These are phyloP conservation scores for Phoenix dactylifera DNA, from an alignment of 176 grass and related monocot species.

Conservation along the genomic window DNA sequence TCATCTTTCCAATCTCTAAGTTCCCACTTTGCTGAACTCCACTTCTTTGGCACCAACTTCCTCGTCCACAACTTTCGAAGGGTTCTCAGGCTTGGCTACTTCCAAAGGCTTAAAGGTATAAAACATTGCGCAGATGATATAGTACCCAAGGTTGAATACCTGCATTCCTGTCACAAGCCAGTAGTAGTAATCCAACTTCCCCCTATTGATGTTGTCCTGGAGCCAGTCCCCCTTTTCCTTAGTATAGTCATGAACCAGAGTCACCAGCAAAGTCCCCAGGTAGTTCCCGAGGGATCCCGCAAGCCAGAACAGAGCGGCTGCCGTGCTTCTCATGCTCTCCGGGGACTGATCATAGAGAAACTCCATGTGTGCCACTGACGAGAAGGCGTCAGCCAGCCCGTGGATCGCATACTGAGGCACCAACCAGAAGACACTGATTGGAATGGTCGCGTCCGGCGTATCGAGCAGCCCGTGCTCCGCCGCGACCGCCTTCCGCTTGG, in stretches of 20 bases:
- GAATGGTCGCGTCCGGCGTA: slow-evolving; percentile 18
- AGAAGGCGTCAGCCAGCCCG: slow-evolving; percentile 61
- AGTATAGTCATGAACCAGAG: slow-evolving; percentile 45
- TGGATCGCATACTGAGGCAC: slow-evolving; percentile 85
- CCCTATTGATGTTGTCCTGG: slow-evolving; percentile 84
- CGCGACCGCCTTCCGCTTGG: slow-evolving; percentile 32
- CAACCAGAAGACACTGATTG: slow-evolving; percentile 77
- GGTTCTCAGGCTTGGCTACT: slow-evolving; percentile 11
- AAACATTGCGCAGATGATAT: slow-evolving; percentile 39
- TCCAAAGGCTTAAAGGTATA: slow-evolving; percentile 80
- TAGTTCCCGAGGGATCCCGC: slow-evolving; percentile 58
- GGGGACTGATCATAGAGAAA: slow-evolving; percentile 84
- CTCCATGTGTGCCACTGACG: slow-evolving; percentile 80
- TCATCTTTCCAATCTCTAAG: too few relatives aligned
- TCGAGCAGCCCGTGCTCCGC: slow-evolving; percentile 40
- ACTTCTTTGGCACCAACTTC: slow-evolving; percentile 21
- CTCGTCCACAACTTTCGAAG: not conserved
- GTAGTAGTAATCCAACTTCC: slow-evolving; percentile 70
- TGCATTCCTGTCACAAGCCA: slow-evolving; percentile 67
- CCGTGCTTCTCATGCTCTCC: slow-evolving; percentile 80
- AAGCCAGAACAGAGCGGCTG: slow-evolving; percentile 76
- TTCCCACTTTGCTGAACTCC: slow-evolving; percentile 3
- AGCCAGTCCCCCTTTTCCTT: slow-evolving; percentile 62
- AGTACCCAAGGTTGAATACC: slow-evolving; percentile 61
- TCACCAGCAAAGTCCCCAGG: slow-evolving; percentile 62